Conservation (phyloP, 1,284 basidiomycete species). For the Taiwanofungus camphoratus region DNA sequence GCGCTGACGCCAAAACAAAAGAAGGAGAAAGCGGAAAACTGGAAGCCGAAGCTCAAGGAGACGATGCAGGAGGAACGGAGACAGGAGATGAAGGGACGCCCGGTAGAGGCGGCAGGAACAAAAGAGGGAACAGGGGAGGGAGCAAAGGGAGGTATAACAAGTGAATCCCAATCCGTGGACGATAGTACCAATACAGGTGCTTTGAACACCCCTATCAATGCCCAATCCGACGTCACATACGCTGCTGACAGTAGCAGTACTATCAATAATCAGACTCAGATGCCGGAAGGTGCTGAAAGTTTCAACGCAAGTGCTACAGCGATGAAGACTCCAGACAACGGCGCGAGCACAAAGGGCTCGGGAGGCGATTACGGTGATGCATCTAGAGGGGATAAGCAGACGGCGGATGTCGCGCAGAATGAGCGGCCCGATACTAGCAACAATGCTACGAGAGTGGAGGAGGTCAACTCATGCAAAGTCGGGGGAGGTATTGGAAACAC, state of each 20-base stretch:
- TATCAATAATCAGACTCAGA: too few relatives aligned
- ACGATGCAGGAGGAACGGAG: background rate
- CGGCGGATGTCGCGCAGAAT: too few relatives aligned
- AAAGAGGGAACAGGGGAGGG: background rate
- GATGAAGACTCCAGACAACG: too few relatives aligned
- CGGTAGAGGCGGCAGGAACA: background rate
- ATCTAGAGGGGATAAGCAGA: too few relatives aligned
- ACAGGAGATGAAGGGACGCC: constrained; percentile 5
- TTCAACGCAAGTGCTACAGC: too few relatives aligned
- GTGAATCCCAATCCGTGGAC: background rate
- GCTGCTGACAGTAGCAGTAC: constrained; percentile 1
- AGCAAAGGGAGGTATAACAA: background rate
- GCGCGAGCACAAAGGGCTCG: too few relatives aligned
- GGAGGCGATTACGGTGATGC: too few relatives aligned
- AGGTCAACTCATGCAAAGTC: too few relatives aligned
- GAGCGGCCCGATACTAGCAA: too few relatives aligned
- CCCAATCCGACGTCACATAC: constrained; percentile 4
- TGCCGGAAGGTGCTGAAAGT: too few relatives aligned
- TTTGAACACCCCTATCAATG: background rate
- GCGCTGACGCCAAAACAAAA: constrained; percentile 12
- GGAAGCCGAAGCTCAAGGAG: constrained; percentile 14
- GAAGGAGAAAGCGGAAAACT: constrained; percentile 8
- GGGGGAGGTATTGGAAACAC: too few relatives aligned
- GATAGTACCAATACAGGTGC: constrained; percentile 5
- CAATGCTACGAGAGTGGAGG: too few relatives aligned